Conservation (phyloP, 1,284 basidiomycete genomes). For the Microbotryum violaceum region DNA sequence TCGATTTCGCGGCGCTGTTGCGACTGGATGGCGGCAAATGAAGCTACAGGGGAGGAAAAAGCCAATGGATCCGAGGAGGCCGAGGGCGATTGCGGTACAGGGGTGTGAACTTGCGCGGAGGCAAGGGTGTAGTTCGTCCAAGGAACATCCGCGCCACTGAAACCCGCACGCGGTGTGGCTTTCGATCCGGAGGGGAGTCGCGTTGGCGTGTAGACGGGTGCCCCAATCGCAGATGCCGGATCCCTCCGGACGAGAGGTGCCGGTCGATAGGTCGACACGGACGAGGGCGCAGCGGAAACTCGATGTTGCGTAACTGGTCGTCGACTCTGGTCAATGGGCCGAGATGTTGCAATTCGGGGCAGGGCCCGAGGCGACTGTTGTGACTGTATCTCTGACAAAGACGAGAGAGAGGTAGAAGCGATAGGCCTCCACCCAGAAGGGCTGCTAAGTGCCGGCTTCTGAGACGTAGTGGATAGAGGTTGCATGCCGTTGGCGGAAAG, state of each 20-base stretch:
- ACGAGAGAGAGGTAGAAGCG: neutral
- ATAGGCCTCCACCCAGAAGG: neutral
- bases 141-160: slow-evolving; percentile 32
- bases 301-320: too few relatives aligned
- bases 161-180: slow-evolving; percentile 27
- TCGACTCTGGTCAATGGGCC: neutral
- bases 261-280: neutral
- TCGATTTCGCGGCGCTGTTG: slow-evolving; percentile 56
- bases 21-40: slow-evolving; percentile 74
- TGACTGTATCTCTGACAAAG: neutral
- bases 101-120: slow-evolving; percentile 31
- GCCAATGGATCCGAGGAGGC: slow-evolving; percentile 37
- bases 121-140: slow-evolving; percentile 34
- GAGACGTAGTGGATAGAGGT: too few relatives aligned
- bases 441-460: neutral
- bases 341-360: neutral
- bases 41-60: slow-evolving; percentile 42
- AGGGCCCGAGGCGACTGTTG: neutral
- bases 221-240: slow-evolving; percentile 26
- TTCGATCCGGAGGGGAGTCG: slow-evolving; percentile 11
- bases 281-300: neutral
- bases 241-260: slow-evolving; percentile 5
- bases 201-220: slow-evolving; percentile 32
- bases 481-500: neutral
- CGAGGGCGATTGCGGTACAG: slow-evolving; percentile 33